Conservation (phyloP, 306 rosid genomes). For the Vigna mungo region DNA sequence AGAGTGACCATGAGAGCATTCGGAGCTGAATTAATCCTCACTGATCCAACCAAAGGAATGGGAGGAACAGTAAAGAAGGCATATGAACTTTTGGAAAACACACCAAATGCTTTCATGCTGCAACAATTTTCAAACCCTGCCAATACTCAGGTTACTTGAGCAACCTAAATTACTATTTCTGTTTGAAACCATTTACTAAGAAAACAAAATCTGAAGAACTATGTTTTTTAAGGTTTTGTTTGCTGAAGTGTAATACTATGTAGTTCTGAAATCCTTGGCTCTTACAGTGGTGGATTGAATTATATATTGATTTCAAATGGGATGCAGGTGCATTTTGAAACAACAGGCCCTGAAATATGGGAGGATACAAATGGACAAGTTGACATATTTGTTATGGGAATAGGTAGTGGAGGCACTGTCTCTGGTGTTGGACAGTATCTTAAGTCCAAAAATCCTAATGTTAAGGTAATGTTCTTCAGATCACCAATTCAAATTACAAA, state of each 20-base stretch:
- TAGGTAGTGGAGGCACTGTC: constrained; percentile 97
- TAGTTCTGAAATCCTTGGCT: constrained; percentile 17
- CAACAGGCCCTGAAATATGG: constrained; percentile 99
- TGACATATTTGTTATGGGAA: constrained; percentile 98
- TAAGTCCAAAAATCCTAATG: constrained; percentile 86
- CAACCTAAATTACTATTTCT: constrained; percentile 1
- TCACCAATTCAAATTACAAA: constrained; percentile 35
- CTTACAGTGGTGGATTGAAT: constrained; percentile 33
- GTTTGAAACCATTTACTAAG: constrained; percentile 7
- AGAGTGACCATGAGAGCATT: constrained; percentile 71
- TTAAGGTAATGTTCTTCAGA: constrained; percentile 58
- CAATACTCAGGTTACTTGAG: constrained; percentile 62
- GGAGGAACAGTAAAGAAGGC: constrained; percentile 87
- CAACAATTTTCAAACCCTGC: constrained; percentile 94
- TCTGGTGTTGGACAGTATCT: constrained; percentile 97
- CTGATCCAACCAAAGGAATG: constrained; percentile 76
- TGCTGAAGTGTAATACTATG: constrained; percentile 3
- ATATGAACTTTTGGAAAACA: constrained; percentile 74
- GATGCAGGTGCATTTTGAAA: constrained; percentile 87
- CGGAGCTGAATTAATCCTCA: constrained; percentile 86
- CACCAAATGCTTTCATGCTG: constrained; percentile 84
- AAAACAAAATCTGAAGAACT: constrained; percentile 17
- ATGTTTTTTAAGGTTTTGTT: constrained; percentile 16
- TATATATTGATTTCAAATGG: constrained; percentile 36
- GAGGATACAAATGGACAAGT: constrained; percentile 93